These are phyloP conservation scores for Actinomucor elegans DNA, from an alignment of 371 early-diverging fungal species.

Conservation along the genomic window DNA sequence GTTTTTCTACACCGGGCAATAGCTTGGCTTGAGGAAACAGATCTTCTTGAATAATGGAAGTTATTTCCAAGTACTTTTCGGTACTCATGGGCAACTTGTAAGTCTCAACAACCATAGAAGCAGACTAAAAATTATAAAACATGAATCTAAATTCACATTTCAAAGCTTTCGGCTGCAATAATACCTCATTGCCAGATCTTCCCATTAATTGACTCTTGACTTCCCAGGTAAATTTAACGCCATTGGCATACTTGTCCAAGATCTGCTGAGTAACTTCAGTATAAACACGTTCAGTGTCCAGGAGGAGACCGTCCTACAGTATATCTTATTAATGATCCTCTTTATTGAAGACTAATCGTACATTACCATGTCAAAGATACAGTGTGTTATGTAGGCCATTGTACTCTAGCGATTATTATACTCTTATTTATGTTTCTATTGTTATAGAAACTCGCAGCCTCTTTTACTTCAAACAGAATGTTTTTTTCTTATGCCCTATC, in stretches of 20 bases:
- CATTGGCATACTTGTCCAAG: conserved; percentile 49
- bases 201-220: conserved; percentile 87
- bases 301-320: conserved; percentile 41
- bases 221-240: conserved; percentile 74
- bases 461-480: too few relatives aligned
- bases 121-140: conserved; percentile 57
- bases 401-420: too few relatives aligned
- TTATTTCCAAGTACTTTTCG: conserved; percentile 70
- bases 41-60: conserved; percentile 41
- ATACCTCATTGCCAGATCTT: conserved; percentile 62
- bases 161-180: too few relatives aligned
- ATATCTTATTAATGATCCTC: neutral
- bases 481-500: too few relatives aligned
- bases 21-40: conserved; percentile 64
- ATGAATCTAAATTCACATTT: neutral
- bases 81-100: conserved; percentile 74
- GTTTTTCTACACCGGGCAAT: conserved; percentile 73
- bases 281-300: conserved; percentile 89
- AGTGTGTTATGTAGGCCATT: conserved; percentile 64
- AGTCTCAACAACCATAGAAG: conserved; percentile 64
- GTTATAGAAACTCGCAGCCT: too few relatives aligned
- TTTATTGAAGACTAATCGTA: neutral
- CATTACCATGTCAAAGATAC: conserved; percentile 89
- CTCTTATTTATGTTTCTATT: too few relatives aligned
- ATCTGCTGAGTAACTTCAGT: conserved; percentile 76